Conservation (phyloP, 257 asterid species). For the Solanum etuberosum region DNA sequence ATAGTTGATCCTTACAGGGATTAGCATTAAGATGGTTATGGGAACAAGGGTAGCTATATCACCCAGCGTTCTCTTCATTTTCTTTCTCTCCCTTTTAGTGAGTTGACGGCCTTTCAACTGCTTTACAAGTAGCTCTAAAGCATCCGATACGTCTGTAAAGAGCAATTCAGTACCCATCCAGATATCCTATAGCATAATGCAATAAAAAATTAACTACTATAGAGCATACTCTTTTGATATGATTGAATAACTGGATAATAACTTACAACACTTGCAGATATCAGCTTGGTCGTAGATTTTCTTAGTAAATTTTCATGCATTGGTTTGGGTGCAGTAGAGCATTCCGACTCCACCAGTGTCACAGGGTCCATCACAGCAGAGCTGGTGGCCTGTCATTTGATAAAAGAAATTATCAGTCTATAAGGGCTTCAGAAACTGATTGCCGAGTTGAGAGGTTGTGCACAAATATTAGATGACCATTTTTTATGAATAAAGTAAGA, state of each 20-base stretch:
- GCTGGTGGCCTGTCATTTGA: slow-evolving; percentile 28
- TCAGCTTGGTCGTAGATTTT: slow-evolving; percentile 35
- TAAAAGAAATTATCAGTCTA: neutral
- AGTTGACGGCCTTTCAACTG: slow-evolving; percentile 31
- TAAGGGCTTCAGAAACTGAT: neutral
- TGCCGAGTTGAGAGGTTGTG: neutral
- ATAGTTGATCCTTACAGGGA: slow-evolving; percentile 47
- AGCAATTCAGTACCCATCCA: slow-evolving; percentile 80
- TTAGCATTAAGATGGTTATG: slow-evolving; percentile 58
- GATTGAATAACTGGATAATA: neutral
- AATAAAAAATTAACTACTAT: neutral
- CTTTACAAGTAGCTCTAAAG: slow-evolving; percentile 29
- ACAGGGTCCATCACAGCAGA: slow-evolving; percentile 11
- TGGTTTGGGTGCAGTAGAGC: slow-evolving; percentile 13
- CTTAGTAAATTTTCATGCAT: slow-evolving; percentile 25
- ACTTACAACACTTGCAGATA: slow-evolving; percentile 53
- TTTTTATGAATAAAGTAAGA: neutral
- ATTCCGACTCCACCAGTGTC: slow-evolving; percentile 10
- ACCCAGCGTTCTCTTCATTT: slow-evolving; percentile 39
- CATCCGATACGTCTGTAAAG: slow-evolving; percentile 36
- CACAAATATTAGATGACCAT: neutral
- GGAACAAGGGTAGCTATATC: slow-evolving; percentile 67
- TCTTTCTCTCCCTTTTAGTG: slow-evolving; percentile 52
- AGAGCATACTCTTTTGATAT: neutral
- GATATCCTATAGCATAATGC: slow-evolving; percentile 31